A percentile compares a stretch with the other conserved stretches of the same genome.
Conservation (phyloP, 441 rosid species). For the Croton setiger region DNA sequence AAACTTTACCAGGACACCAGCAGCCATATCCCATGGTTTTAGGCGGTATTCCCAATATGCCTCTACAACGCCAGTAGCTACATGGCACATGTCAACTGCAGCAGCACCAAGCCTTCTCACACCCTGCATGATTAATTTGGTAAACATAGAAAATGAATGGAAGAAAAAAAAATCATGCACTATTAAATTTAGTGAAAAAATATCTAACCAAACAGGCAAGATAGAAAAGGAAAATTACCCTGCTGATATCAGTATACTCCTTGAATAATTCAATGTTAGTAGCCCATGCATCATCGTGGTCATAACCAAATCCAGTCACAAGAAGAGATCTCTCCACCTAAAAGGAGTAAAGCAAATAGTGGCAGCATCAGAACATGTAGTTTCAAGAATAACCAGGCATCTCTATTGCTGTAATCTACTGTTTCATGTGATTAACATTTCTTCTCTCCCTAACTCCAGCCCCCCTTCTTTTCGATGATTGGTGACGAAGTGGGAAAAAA, state of each 20-base stretch:
- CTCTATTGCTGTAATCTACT: neutral
- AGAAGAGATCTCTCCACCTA: constrained; percentile 94
- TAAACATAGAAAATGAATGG: constrained; percentile 4
- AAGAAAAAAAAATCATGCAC: neutral
- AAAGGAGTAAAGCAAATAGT: constrained; percentile 15
- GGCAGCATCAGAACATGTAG: neutral
- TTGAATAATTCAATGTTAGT: constrained; percentile 90
- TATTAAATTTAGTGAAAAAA: neutral
- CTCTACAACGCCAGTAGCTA: constrained; percentile 86
- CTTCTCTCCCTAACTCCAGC: too few relatives aligned
- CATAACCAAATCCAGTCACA: constrained; percentile 95
- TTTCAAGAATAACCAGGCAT: constrained; percentile 8
- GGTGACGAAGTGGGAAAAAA: neutral
- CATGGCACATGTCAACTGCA: constrained; percentile 98
- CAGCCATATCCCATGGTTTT: constrained; percentile 99
- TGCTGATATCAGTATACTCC: constrained; percentile 87
- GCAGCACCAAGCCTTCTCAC: constrained; percentile 98
- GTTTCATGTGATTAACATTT: too few relatives aligned
- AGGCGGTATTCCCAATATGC: constrained; percentile 94
- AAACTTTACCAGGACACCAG: constrained; percentile 80
- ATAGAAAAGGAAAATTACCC: constrained; percentile 38
- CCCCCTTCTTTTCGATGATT: neutral
- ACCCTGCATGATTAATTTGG: constrained; percentile 43
- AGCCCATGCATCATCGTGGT: constrained; percentile 89
- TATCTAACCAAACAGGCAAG: neutral